Base-by-base conservation (phyloP, 768 basidiomycete species). In the Termitomyces sp. region DNA sequence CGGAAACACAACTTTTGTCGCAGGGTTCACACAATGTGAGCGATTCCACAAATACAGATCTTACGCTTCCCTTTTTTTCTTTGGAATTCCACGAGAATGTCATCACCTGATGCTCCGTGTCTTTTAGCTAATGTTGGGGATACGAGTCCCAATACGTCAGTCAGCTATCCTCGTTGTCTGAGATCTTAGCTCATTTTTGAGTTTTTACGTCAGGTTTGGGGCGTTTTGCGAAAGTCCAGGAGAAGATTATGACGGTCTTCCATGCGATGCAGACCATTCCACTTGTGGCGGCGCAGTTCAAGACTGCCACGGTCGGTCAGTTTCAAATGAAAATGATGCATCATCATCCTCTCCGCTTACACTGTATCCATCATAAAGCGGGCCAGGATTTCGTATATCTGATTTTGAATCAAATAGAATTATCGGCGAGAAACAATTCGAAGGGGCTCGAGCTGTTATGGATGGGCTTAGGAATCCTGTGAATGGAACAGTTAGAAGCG, bases 151-250 rank as follows among this genome's bases (percentile, higher is more conserved):
- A 91, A 92, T 68, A 89, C 87, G 86, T 89, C 60, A 67, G 86
- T 76, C 51, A 32, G 54, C 51, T 32, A 54, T 62, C 55, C 50
- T 23, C 20, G 10, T 60, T 61, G 60, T 16, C 2, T 20, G 6
- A 33, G 10, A 14, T 23, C 35, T 13, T 36, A 13, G 35, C 35
- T 36, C 35, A 36, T 36, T 36, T 13, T 36, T 3, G 35, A 4
- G 5, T 51, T 38, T 50, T n/a, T 20, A 4, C 26, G 33, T 28
- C 61, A 77, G 88, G 71, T 69, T 81, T 74, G 89, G 88, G 5
- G 85, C 90, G 1, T 87, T 85, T 71, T 93, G 91, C 68, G 85
- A 92, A 68, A 85, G 84, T 57, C 89, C 89, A 5, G 90, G 89
- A 14, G 60, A 90, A 68, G 66, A 77, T 0, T 86, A 78, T 70